Evolutionary conservation across 768 basidiomycete species (phyloP).

Genomic region (Neoboletus magnificus): DNA sequence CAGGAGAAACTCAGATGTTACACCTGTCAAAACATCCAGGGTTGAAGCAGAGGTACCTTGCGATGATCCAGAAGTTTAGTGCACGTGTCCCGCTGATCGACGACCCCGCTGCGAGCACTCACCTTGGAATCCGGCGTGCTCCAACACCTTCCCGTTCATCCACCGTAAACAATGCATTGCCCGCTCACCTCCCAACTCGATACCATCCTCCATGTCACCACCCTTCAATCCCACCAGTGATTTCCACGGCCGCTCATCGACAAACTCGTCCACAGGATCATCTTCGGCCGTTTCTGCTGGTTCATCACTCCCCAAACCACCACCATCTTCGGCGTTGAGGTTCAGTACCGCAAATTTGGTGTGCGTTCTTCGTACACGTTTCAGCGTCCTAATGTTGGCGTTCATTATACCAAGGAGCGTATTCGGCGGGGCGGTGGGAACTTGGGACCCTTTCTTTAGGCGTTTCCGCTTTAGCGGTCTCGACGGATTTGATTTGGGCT

Average conservation of each 20-base stretch:
- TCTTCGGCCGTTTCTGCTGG: slow-evolving; percentile 34
- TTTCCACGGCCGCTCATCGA: slow-evolving; percentile 64
- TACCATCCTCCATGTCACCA: slow-evolving; percentile 16
- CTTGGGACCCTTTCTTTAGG: slow-evolving; percentile 19
- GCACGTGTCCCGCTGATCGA: not conserved
- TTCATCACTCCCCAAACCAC: slow-evolving; percentile 33
- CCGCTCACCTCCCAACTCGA: slow-evolving; percentile 59
- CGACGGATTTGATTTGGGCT: slow-evolving; percentile 8
- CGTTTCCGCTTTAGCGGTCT: slow-evolving; percentile 22
- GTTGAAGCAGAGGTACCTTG: slow-evolving; percentile 73
- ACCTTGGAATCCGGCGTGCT: slow-evolving; percentile 94
- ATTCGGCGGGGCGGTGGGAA: slow-evolving; percentile 29
- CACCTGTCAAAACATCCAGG: slow-evolving; percentile 71
- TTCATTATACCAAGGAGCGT: slow-evolving; percentile 71
- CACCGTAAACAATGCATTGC: slow-evolving; percentile 65
- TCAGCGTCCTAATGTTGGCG: slow-evolving; percentile 70
- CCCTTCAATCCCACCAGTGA: slow-evolving; percentile 19
- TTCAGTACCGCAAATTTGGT: slow-evolving; percentile 62
- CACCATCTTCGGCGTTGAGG: slow-evolving; percentile 33
- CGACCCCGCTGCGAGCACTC: slow-evolving; percentile 21
- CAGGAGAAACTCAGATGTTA: slow-evolving; percentile 74
- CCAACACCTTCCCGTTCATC: slow-evolving; percentile 74
- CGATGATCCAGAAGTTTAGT: slow-evolving; percentile 5
- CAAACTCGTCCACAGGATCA: slow-evolving; percentile 26
- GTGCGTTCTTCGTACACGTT: slow-evolving; percentile 70